Base-by-base conservation (phyloP, 164 flowering plant genomes). In the Stephania japonica region DNA sequence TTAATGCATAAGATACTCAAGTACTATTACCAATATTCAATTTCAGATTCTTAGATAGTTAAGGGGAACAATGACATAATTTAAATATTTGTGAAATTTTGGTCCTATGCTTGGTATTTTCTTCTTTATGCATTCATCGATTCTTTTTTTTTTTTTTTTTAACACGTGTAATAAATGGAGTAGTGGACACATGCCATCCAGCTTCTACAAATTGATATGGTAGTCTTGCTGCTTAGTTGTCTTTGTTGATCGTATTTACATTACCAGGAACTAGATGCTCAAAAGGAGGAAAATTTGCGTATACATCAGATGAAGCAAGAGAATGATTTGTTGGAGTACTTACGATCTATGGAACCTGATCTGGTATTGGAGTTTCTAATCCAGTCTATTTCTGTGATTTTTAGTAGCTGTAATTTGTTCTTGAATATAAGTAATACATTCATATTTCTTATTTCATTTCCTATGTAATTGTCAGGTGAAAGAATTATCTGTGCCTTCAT, bases 401-500 rank as follows among this genome's bases (percentile, higher is more conserved):
- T 32, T 11, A 1, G 53, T 69, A 24, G 65, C 41, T 49, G 66
- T 61, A 47, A 3, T 25, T 68, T 13, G n/a, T 21, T 47, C 8
- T 66, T 5, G 14, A 44, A 27, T 10, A 19, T 56, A 42, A 67
- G 18, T 53, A n/a, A 42, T 26, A 65, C 41, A 43, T 47, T 12
- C 50, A 47, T 24, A 65, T 42, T 38, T 66, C 43, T 47, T 56
- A 44, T 18, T 67, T 59, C 9, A 6, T 2, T 24, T 67, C 41
- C 18, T 44, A 19, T 12, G 19, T 42, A n/a, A 50, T 65, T 49
- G 64, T 19, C 84, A 93, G 98, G 98, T 93, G 64, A 80, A 71
- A 63, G 95, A 93, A 80, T 76, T 93, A 69, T 89, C 95, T 69
- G 83, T 74, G 26, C 95, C 97, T 19, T 89, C 97, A 71, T 89